Base-by-base conservation (phyloP, 495 filamentous ascomycete species). In the Penicillium cinerascens region DNA sequence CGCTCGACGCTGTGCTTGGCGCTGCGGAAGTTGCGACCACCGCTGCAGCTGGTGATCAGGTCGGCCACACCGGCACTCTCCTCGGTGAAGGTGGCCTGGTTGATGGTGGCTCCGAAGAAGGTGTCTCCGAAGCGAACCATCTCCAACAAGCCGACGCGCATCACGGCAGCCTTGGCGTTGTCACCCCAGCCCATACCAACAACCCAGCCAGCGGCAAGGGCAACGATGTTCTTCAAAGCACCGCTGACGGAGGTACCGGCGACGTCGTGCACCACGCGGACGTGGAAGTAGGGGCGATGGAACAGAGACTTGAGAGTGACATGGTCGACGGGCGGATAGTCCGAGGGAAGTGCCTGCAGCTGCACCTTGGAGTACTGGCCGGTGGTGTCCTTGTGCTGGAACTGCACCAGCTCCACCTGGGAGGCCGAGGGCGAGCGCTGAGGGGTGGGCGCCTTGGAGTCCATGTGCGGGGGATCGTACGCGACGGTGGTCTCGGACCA, bases 231-330 rank as follows among this genome's bases (percentile, higher is more conserved):
- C 76, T 99, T 99, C 47, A 99, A 79, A 1, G 95, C 95, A 15
- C 95, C 95, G 25, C 91, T 87, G 47, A 99, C 87, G 11, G 93
- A 96, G 9, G 96, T 92, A 55, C 95, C 95, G 4, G 91, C 95
- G 6, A 97, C 92, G 60, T 99, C 95, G 26, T 79, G 86, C 15
- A 95, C 87, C 64, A 97, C 85, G 39, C 87, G 84, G 11, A 97
- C 92, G 68, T 97, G 92, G 81, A 99, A 97, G 74, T 99, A 99
- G 0, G 91, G 91, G 36, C 95, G 85, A 73, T 95, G 87, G 82
- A 99, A 97, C 25, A 99, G 86, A 18, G 81, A 80, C 65, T 87
- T 86, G 59, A 95, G 76, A 39, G 87, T 78, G 16, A 72, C 73
- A 64, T 97, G 95, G 67, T 89, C 87, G 3, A 97, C 76, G 0